Conservation (phyloP, 2,329 filamentous ascomycete genomes). For the Penicillium vulpinum region DNA sequence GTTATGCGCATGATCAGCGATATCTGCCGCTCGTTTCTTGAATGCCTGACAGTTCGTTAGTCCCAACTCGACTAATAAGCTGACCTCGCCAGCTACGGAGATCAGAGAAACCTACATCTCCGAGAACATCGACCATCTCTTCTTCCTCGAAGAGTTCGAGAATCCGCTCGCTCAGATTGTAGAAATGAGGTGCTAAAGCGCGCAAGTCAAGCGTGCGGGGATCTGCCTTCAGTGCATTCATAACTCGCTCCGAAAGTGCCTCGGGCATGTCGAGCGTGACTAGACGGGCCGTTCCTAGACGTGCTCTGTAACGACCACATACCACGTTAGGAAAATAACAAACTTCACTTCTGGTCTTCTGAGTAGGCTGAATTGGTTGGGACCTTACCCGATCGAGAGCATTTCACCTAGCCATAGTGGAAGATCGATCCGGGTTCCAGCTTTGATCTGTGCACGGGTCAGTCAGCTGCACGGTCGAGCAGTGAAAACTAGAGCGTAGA, state of each 20-base stretch:
- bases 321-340: background rate
- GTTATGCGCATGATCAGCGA: constrained; percentile 87
- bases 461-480: background rate
- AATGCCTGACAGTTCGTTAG: constrained; percentile 61
- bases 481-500: constrained; percentile 28
- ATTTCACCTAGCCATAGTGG: constrained; percentile 95
- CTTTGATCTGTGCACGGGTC: constrained; percentile 61
- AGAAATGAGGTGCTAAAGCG: constrained; percentile 82
- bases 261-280: constrained; percentile 79
- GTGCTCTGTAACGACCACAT: constrained; percentile 32
- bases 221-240: constrained; percentile 89
- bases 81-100: background rate
- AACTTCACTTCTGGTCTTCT: background rate
- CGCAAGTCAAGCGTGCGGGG: constrained; percentile 81
- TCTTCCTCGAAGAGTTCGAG: constrained; percentile 91
- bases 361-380: background rate
- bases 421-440: constrained; percentile 75
- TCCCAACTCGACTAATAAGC: background rate
- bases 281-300: constrained; percentile 56
- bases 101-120: constrained; percentile 42
- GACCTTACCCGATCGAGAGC: constrained; percentile 58
- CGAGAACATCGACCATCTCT: constrained; percentile 70
- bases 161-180: constrained; percentile 79
- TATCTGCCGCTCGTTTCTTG: constrained; percentile 74
- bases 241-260: constrained; percentile 73